Conservation (phyloP, 192 early-diverging fungal genomes). For the Coemansia sp. region DNA sequence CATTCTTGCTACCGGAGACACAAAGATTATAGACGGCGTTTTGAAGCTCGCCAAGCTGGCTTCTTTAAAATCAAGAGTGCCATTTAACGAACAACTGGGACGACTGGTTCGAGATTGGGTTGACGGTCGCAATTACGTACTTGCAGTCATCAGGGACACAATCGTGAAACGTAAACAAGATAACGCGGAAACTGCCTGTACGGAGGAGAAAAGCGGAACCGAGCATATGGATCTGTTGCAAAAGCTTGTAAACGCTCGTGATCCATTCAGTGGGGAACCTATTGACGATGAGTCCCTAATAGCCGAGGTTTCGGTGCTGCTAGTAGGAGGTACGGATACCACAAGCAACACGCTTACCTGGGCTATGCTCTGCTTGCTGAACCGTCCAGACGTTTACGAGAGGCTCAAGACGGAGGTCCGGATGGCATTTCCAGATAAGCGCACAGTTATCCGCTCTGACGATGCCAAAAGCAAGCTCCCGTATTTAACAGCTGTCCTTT, state of each 20-base stretch:
- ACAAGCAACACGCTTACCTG: conserved; percentile 48
- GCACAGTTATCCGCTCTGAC: conserved; percentile 18
- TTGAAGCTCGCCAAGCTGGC: conserved; percentile 10
- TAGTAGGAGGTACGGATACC: conserved; percentile 47
- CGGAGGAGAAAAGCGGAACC: too few species aligned
- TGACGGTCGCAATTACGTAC: conserved; percentile 7
- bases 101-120: conserved; percentile 14
- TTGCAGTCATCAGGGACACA: conserved; percentile 6
- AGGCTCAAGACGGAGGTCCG: conserved; percentile 32
- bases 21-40: conserved; percentile 17
- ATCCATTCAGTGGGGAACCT: conserved; percentile 29
- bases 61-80: conserved; percentile 4
- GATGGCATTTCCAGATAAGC: conserved; percentile 12
- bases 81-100: conserved; percentile 1
- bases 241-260: conserved; percentile 40
- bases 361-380: conserved; percentile 14
- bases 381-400: conserved; percentile 3
- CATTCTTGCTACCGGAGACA: conserved; percentile 12
- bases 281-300: conserved; percentile 14
- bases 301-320: conserved; percentile 10
- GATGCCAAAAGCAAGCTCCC: conserved; percentile 26
- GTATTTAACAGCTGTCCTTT: conserved; percentile 45
- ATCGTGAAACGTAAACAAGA: too few species aligned
- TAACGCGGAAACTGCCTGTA: too few species aligned
- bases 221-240: too few species aligned